Base-by-base conservation (phyloP, 257 asterid species). In the Catharanthus roseus region DNA sequence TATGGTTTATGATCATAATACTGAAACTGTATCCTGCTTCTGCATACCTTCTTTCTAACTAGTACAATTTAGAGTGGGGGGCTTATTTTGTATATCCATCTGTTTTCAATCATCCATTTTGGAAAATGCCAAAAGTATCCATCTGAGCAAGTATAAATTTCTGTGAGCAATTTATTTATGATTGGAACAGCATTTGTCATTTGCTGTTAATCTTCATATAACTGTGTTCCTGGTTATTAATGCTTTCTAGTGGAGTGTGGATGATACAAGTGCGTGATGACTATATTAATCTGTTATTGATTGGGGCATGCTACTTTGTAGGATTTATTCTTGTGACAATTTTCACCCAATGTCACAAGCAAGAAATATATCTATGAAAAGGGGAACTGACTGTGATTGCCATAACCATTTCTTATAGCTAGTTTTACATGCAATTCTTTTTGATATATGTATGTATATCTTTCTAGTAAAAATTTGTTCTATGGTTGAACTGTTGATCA, bases 191-290 rank as follows among this genome's bases (percentile, higher is more conserved):
- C 16, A 47, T 9, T 47, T 28, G 10, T 34, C n/a, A 21, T 13
- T 26, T 65, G 8, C 66, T 65, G 47, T 41, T 19, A 53, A 12
- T 34, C 57, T 63, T 72, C 65, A 10, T 8, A 72, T 23, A 39
- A 39, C 15, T 11, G 8, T 38, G 8, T 38, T n/a, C n/a, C n/a
- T n/a, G n/a, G n/a, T n/a, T n/a, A n/a, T n/a, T n/a, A n/a, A n/a
- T 49, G 10, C 33, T 21, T 3, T 19, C 18, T 26, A 24, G 42
- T 18, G 44, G 24, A 23, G 34, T 51, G 16, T n/a, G 23, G 58
- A 65, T 47, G 7, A 47, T 39, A 19, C 19, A 29, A 33, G 19
- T 15, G 65, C 41, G 21, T 24, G 10, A 38, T 53, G 19, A 6
- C 16, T 11, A 51, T 69, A 5, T 3, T 50, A 2, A 7, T 58